Evolutionary conservation across 2,329 filamentous ascomycete species (phyloP).

Genomic region (Cladophialophora carrionii): DNA sequence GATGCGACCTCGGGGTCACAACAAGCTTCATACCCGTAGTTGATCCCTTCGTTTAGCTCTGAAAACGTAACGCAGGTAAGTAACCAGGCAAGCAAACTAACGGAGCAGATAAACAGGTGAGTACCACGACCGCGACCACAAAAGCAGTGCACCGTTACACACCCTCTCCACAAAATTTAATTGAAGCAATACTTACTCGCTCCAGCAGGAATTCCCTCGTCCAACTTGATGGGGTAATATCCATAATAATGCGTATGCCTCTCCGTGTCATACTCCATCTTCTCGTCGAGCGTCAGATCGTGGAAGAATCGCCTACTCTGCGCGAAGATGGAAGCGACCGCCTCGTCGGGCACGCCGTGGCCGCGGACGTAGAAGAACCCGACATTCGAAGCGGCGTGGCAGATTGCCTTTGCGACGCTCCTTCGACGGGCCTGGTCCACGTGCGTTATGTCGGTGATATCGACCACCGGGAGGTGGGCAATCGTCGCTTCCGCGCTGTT

Average conservation of each 20-base stretch:
- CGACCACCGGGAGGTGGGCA: slow-evolving; percentile 58
- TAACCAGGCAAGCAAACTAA: not conserved
- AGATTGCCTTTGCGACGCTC: slow-evolving; percentile 49
- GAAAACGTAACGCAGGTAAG: not conserved
- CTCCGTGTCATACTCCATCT: slow-evolving; percentile 31
- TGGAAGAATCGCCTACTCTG: slow-evolving; percentile 29
- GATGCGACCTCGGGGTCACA: slow-evolving; percentile 21
- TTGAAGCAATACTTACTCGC: slow-evolving; percentile 21
- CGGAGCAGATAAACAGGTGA: too few relatives aligned
- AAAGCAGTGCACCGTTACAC: not conserved
- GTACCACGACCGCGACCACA: not conserved
- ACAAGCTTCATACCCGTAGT: slow-evolving; percentile 29
- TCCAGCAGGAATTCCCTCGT: slow-evolving; percentile 24
- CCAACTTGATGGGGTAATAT: slow-evolving; percentile 30
- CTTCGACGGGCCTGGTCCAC: slow-evolving; percentile 44
- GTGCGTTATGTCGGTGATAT: slow-evolving; percentile 50
- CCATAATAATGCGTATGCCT: slow-evolving; percentile 32
- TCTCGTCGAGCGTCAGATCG: slow-evolving; percentile 29
- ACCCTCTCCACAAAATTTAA: not conserved
- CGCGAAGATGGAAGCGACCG: slow-evolving; percentile 39
- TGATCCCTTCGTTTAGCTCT: slow-evolving; percentile 34
- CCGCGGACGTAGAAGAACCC: slow-evolving; percentile 56
- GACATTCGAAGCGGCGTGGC: slow-evolving; percentile 53
- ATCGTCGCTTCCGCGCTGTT: slow-evolving; percentile 33
- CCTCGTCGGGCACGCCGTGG: slow-evolving; percentile 48